Evolutionary conservation across 129 eudicot genomes (phyloP).

Genomic region (Sambucus nigra): DNA sequence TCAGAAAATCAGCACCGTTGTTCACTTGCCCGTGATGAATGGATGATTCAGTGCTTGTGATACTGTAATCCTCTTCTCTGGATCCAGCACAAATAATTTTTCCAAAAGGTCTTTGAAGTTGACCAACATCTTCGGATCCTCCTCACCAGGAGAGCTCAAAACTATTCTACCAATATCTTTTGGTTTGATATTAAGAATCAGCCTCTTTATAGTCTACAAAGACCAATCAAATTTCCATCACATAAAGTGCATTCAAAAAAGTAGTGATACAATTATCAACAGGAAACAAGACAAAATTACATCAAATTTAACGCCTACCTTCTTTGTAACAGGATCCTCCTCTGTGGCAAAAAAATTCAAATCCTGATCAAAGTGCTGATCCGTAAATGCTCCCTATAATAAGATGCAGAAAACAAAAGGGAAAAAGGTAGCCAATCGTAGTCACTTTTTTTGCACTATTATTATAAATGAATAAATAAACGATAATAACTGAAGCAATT

Average conservation of each 20-base stretch:
- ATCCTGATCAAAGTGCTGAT: slow-evolving; percentile 73
- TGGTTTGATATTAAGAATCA: slow-evolving; percentile 67
- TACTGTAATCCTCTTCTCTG: slow-evolving; percentile 93
- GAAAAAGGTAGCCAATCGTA: background rate
- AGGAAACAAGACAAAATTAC: background rate
- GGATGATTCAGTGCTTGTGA: slow-evolving; percentile 91
- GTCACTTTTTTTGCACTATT: background rate
- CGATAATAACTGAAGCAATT: background rate
- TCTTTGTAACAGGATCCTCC: slow-evolving; percentile 95
- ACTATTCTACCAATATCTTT: slow-evolving; percentile 71
- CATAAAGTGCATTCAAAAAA: background rate
- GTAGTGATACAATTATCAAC: background rate
- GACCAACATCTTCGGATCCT: slow-evolving; percentile 86
- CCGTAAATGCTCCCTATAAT: slow-evolving; percentile 78
- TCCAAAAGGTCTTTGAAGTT: slow-evolving; percentile 89
- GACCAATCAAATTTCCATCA: slow-evolving; percentile 1
- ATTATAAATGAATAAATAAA: no score
- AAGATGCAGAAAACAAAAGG: background rate
- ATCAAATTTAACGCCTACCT: slow-evolving; percentile 28
- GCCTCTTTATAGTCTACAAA: slow-evolving; percentile 64
- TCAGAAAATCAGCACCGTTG: slow-evolving; percentile 66
- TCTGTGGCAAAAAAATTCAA: slow-evolving; percentile 79
- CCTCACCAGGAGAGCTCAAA: slow-evolving; percentile 81
- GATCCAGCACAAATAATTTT: slow-evolving; percentile 75
- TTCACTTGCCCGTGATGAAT: slow-evolving; percentile 99